These are phyloP conservation scores for Madurella mycetomatis DNA, from an alignment of 2,329 filamentous ascomycete species.

Conservation along the genomic window DNA sequence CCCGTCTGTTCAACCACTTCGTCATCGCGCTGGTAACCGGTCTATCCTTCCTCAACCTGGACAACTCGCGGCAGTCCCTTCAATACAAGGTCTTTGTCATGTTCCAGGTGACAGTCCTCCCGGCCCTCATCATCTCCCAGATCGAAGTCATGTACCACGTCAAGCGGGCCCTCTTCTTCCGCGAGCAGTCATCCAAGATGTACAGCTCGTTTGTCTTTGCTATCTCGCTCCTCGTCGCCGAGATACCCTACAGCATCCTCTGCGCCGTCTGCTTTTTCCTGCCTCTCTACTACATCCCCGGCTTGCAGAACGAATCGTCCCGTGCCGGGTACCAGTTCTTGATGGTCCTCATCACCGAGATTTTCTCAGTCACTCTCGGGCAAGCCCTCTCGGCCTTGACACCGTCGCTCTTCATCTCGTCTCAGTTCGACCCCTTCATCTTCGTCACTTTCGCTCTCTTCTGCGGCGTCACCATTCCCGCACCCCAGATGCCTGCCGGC, in stretches of 20 bases:
- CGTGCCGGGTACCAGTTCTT: slow-evolving; percentile 84
- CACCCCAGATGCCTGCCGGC: slow-evolving; percentile 70
- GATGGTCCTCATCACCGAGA: slow-evolving; percentile 75
- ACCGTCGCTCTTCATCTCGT: slow-evolving; percentile 71
- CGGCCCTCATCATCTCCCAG: slow-evolving; percentile 76
- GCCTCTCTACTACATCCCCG: slow-evolving; percentile 79
- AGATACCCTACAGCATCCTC: slow-evolving; percentile 77
- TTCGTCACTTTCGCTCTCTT: slow-evolving; percentile 81
- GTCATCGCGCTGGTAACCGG: slow-evolving; percentile 74
- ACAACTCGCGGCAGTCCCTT: slow-evolving; percentile 68
- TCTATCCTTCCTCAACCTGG: slow-evolving; percentile 72
- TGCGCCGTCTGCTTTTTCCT: slow-evolving; percentile 79
- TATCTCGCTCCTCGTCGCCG: slow-evolving; percentile 71
- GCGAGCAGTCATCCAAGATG: slow-evolving; percentile 80
- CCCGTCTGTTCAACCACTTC: slow-evolving; percentile 78
- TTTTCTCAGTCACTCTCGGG: slow-evolving; percentile 77
- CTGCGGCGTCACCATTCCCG: slow-evolving; percentile 80
- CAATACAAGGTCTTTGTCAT: slow-evolving; percentile 87
- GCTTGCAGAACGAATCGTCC: slow-evolving; percentile 57
- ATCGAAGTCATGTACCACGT: slow-evolving; percentile 82
- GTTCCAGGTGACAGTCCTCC: slow-evolving; percentile 83
- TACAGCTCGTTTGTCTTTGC: slow-evolving; percentile 79
- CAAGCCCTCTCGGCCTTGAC: slow-evolving; percentile 75
- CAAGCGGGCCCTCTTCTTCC: slow-evolving; percentile 76
- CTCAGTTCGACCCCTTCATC: slow-evolving; percentile 76